These are phyloP conservation scores for Paramecium caudatum DNA, from an alignment of 73 alveolate genomes.

Conservation along the genomic window DNA sequence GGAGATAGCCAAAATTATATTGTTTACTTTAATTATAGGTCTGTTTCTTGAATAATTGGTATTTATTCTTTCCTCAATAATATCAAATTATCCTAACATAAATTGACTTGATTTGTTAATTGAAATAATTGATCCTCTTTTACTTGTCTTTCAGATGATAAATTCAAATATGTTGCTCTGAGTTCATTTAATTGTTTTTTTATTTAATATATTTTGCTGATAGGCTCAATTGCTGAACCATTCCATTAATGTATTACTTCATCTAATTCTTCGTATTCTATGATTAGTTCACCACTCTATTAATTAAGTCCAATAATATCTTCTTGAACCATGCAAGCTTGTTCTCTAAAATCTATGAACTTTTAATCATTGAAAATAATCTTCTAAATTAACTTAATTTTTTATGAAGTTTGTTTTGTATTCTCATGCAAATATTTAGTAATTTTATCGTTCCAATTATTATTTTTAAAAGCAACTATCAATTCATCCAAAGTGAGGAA, in stretches of 20 bases:
- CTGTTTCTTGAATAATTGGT: background rate
- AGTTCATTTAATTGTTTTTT: slow-evolving; percentile 38
- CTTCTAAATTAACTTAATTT: slow-evolving; percentile 21
- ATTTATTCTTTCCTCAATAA: slow-evolving; percentile 47
- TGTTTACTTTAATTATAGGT: background rate
- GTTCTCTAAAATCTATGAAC: slow-evolving; percentile 6
- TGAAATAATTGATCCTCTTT: background rate
- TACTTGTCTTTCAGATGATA: background rate
- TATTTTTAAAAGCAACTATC: background rate
- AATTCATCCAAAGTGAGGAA: background rate
- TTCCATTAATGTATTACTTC: slow-evolving; percentile 64
- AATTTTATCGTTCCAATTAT: slow-evolving; percentile 21
- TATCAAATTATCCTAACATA: background rate
- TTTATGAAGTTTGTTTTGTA: background rate
- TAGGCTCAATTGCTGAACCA: slow-evolving; percentile 41
- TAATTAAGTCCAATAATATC: slow-evolving; percentile 43
- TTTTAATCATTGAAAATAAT: slow-evolving; percentile 23
- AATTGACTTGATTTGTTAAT: background rate
- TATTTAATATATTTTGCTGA: background rate
- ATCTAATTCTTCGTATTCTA: slow-evolving; percentile 60
- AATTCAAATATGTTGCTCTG: background rate
- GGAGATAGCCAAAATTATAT: slow-evolving; percentile 59
- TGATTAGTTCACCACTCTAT: background rate
- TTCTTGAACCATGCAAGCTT: slow-evolving; percentile 26
- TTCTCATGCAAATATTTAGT: slow-evolving; percentile 23